Evolutionary conservation across 768 basidiomycete genomes (phyloP), one percentile per base, ranked within the genome.

Genomic region (Peribolospora baueri): DNA sequence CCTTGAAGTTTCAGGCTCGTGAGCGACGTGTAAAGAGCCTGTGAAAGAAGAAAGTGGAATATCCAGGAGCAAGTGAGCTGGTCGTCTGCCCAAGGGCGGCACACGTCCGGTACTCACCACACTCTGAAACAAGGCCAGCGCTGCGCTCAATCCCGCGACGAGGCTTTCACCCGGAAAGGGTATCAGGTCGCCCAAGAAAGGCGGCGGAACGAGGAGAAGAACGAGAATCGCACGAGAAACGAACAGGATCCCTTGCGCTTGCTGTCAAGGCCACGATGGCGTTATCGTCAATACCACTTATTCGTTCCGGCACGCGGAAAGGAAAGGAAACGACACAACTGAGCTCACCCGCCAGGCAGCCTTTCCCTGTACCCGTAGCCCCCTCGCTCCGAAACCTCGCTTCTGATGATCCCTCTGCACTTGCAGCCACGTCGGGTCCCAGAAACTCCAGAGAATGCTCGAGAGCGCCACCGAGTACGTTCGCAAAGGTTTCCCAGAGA

Each of bases 401-500:
- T 25, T 25, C 25, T 25, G 25, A 25, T 25, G 50, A 10, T 60
- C 57, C 0, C 4, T 42, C 8, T 55, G 52, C 3, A 50, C 11
- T 0, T 9, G 38, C 1, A 46, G 10, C 59, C 59, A 60, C 0
- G 57, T 60, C 10, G 59, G 55, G 14, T 60, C 59, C 59, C 59
- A 60, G 40, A 50, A 54, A 1, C 43, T 37, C 57, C 57, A 60
- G 9, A 58, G 10, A 9, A 56, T 40, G 9, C 57, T 51, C n/a
- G 41, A 0, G 8, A 50, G 9, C 0, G 39, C 38, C 7, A 56
- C 2, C 0, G 41, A 10, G 0, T 56, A 47, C 2, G 40, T 36
- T 14, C n/a, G 40, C 3, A 41, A 7, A 0, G 40, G 42, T 2
- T 37, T n/a, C 2, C n/a, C 9, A 14, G 39, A 4, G 42, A 54